phyloP scores from a whole-genome alignment of 768 basidiomycete species.

The Tricholoma sp. region DNA sequence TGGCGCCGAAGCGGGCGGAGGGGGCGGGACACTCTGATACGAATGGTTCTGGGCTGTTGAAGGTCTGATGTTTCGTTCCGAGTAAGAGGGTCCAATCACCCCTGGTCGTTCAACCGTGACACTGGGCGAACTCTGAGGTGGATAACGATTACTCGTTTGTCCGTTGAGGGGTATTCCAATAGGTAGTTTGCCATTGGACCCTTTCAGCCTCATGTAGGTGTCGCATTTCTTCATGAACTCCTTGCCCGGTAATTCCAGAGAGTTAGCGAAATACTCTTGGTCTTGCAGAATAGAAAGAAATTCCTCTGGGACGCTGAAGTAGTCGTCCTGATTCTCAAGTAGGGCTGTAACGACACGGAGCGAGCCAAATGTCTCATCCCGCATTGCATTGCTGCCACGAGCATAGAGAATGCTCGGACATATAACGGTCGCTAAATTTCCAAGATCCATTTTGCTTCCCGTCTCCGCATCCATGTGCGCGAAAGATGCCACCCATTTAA shows the following conservation, averaged over 20 bases:
- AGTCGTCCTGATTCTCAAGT: conserved; percentile 92
- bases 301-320: conserved; percentile 91
- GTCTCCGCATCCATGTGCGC: conserved; percentile 97
- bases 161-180: conserved; percentile 31
- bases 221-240: conserved; percentile 96
- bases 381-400: conserved; percentile 74
- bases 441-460: conserved; percentile 96
- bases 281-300: conserved; percentile 83
- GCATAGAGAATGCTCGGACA: conserved; percentile 97
- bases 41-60: conserved; percentile 38
- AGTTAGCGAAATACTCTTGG: conserved; percentile 87
- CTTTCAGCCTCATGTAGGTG: conserved; percentile 76
- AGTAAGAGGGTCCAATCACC: conserved; percentile 32
- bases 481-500: conserved; percentile 99
- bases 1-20: conserved; percentile 38
- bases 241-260: conserved; percentile 85
- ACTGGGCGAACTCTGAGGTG: conserved; percentile 31
- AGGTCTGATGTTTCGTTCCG: conserved; percentile 35
- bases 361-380: conserved; percentile 90
- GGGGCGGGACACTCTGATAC: conserved; percentile 32
- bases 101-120: conserved; percentile 39
- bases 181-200: conserved; percentile 49
- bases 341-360: conserved; percentile 83
- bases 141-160: conserved; percentile 35
- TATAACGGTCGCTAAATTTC: conserved; percentile 94